Evolutionary conservation across 2,329 filamentous ascomycete genomes (phyloP), one percentile per base, ranked within the genome.

Genomic region (Aureobasidium lini): DNA sequence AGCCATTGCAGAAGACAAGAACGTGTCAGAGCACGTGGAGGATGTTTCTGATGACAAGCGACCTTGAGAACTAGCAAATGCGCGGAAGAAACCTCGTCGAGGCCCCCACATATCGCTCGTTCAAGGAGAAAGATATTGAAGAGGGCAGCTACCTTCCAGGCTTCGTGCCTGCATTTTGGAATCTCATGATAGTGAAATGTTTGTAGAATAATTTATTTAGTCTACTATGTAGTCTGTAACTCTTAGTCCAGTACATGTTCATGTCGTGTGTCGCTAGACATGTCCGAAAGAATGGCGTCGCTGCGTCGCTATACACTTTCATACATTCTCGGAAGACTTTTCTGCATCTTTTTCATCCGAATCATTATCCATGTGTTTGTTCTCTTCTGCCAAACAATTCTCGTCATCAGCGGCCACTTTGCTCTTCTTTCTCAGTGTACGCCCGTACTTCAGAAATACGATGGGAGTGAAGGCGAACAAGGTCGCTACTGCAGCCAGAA

Each of bases 401-500:
- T 62, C 44, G 16, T 63, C 57, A n/a, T 59, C 49, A 18, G 29
- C 28, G 0, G 64, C 64, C 28, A 59, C 43, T 13, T 53, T 60
- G 31, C 64, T 65, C 60, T 60, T 62, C 57, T 59, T 59, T 37
- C 64, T 59, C 46, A 66, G 23, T 1, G n/a, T 50, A 2, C 29
- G 31, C 13, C 62, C 62, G 49, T 63, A 63, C 36, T 34, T 63
- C 28, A 66, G n/a, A 37, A 67, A 64, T 36, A 66, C n/a, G 4
- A 64, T 15, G 13, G 64, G 63, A 15, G 63, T 64, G 28, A 64
- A 62, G 0, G 58, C 62, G 39, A 76, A 77, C 1, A 72, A 37
- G 0, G 73, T 75, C 18, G 75, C 75, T 2, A 75, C 60, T 1
- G 64, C 64, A 1, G 75, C 75, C 43, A 77, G 59, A 11, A 64